Base-by-base conservation (phyloP, 2,329 filamentous ascomycete species). In the Stemphylium lycopersici region DNA sequence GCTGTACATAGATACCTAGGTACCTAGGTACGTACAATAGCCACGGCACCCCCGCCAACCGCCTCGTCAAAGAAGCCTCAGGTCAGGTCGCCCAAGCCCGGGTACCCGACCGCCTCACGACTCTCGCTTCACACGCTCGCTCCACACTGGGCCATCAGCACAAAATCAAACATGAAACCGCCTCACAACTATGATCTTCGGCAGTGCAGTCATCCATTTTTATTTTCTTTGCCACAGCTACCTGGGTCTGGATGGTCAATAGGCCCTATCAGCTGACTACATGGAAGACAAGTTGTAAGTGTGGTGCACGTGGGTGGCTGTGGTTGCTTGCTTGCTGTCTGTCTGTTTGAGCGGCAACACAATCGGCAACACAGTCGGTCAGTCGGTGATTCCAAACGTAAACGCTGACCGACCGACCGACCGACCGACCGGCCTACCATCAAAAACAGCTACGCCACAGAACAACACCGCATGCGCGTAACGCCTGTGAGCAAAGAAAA, bases 101-200 rank as follows among this genome's bases (percentile, higher is more conserved):
- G 22, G 22, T 24, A 24, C 22, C 22, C 22, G 22, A 24, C 22
- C 39, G 45, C 43, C 46, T 55, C 51, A 48, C 43, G 34, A 48
- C 37, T 41, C 20, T 20, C 20, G 20, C 20, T 20, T 20, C 20
- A 20, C 20, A 20, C 20, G 20, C 20, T 37, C 29, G 37, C 40
- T 56, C 36, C 34, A 32, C 38, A 24, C 8, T 15, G 11, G 26
- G 7, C 24, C 39, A 41, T 52, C 49, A 55, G 52, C 45, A 41
- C 58, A 50, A 58, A 49, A 46, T 48, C 22, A 52, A 52, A 53
- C 31, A 33, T 56, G 61, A 61, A 62, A 61, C 61, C 57, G 47
- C 31, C 48, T 48, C 49, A 33, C 29, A 26, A 38, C 18, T 41
- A 15, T 24, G 43, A 41, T 36, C 29, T 18, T 39, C 34, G 24